phyloP scores from a whole-genome alignment of 768 basidiomycete species.

The Termitomyces sp. region DNA sequence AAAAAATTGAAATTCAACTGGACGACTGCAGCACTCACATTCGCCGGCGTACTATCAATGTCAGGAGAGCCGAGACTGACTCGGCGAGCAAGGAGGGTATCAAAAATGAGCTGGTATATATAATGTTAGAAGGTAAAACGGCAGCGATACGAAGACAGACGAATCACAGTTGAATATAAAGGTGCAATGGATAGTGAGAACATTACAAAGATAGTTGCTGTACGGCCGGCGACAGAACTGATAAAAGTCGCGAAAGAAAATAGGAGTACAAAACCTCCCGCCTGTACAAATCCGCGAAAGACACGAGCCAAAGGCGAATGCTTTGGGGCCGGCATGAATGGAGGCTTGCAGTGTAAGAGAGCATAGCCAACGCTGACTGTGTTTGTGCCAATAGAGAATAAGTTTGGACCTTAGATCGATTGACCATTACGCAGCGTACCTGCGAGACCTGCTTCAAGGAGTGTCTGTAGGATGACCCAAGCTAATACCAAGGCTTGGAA shows the following conservation, averaged over 20 bases:
- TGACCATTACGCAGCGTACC: background rate
- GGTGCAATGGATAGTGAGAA: slow-evolving; percentile 35
- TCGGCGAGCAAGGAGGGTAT: slow-evolving; percentile 12
- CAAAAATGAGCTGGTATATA: slow-evolving; percentile 5
- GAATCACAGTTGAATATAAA: slow-evolving; percentile 34
- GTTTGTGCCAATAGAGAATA: background rate
- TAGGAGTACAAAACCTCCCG: slow-evolving; percentile 26
- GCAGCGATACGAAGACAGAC: background rate
- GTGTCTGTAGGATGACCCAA: slow-evolving; percentile 7
- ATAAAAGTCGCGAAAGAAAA: slow-evolving; percentile 30
- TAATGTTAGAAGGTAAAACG: background rate
- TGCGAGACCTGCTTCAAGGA: slow-evolving; percentile 8
- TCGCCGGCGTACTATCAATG: slow-evolving; percentile 1
- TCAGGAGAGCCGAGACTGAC: slow-evolving; percentile 6
- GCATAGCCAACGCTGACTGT: slow-evolving; percentile 16
- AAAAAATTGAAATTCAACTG: background rate
- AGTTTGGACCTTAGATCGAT: background rate
- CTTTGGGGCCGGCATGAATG: slow-evolving; percentile 8
- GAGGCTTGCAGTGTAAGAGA: slow-evolving; percentile 15
- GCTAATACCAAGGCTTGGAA: background rate
- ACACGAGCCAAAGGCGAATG: slow-evolving; percentile 23
- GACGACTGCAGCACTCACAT: background rate
- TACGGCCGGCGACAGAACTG: slow-evolving; percentile 19
- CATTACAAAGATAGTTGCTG: slow-evolving; percentile 28
- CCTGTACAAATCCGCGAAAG: slow-evolving; percentile 29